These are phyloP conservation scores for Spergularia marina DNA, from an alignment of 148 eudicot genomes.

Conservation along the genomic window DNA sequence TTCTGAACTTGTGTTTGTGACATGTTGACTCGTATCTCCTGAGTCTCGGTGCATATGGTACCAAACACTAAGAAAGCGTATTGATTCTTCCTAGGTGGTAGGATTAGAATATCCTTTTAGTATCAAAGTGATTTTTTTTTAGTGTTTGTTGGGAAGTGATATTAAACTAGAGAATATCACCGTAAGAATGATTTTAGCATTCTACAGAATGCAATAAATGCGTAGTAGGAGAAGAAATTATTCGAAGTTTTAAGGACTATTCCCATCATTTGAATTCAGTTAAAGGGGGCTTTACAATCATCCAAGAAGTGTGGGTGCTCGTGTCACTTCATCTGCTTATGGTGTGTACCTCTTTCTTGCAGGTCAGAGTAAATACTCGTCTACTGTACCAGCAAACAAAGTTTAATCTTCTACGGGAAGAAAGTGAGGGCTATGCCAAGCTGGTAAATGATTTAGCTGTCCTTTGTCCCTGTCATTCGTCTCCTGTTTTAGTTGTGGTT, in stretches of 20 bases:
- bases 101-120: not conserved
- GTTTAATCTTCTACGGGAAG: constrained; percentile 96
- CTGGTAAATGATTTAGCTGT: constrained; percentile 54
- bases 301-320: not conserved
- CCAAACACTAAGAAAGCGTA: not conserved
- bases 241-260: not conserved
- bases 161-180: too few relatives aligned
- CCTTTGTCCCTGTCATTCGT: not conserved
- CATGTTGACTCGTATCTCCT: too few relatives aligned
- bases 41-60: not conserved
- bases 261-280: not conserved
- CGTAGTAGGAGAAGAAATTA: too few relatives aligned
- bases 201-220: too few relatives aligned
- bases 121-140: too few relatives aligned
- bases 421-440: constrained; percentile 98
- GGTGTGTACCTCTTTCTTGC: constrained; percentile 29
- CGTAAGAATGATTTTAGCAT: too few relatives aligned
- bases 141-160: not conserved
- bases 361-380: constrained; percentile 99
- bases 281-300: not conserved
- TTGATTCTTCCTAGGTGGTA: not conserved
- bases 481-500: not conserved
- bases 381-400: constrained; percentile 96
- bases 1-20: too few relatives aligned
- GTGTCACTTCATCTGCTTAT: constrained; percentile 8